These are phyloP conservation scores for Hypoxylon sp. DNA, from an alignment of 2,329 filamentous ascomycete genomes.

Conservation along the genomic window DNA sequence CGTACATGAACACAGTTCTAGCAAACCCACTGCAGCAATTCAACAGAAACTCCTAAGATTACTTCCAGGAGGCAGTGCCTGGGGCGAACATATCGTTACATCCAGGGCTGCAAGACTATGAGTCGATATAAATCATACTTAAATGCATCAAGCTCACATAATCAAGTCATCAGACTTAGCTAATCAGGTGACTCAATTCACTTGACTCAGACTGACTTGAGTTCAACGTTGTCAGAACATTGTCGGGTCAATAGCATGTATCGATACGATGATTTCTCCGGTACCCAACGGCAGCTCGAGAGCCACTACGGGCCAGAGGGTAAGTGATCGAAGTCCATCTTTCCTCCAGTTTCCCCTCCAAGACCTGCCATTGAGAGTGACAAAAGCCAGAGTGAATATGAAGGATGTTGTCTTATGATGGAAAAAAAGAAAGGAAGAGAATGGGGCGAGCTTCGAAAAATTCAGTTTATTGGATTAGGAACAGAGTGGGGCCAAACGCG, in stretches of 20 bases:
- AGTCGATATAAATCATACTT: not conserved
- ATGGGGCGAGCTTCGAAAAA: conserved; percentile 14
- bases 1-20: too few relatives aligned
- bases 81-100: too few relatives aligned
- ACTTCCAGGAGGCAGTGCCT: too few relatives aligned
- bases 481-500: conserved; percentile 16
- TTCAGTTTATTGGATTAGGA: conserved; percentile 26
- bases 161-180: not conserved
- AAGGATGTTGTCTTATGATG: conserved; percentile 64
- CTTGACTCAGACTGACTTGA: conserved; percentile 2
- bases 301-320: conserved; percentile 63
- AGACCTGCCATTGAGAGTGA: conserved; percentile 68
- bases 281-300: conserved; percentile 50
- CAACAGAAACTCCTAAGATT: too few relatives aligned
- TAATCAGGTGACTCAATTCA: not conserved
- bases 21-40: too few relatives aligned
- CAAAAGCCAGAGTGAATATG: conserved; percentile 78
- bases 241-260: conserved; percentile 45
- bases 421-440: conserved; percentile 48
- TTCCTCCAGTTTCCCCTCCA: conserved; percentile 78
- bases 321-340: conserved; percentile 70
- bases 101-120: too few relatives aligned
- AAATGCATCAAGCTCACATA: not conserved
- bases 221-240: not conserved
- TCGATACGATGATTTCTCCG: conserved; percentile 56